phyloP scores from a whole-genome alignment of 2,329 filamentous ascomycete species.

The Onygenales sp. region DNA sequence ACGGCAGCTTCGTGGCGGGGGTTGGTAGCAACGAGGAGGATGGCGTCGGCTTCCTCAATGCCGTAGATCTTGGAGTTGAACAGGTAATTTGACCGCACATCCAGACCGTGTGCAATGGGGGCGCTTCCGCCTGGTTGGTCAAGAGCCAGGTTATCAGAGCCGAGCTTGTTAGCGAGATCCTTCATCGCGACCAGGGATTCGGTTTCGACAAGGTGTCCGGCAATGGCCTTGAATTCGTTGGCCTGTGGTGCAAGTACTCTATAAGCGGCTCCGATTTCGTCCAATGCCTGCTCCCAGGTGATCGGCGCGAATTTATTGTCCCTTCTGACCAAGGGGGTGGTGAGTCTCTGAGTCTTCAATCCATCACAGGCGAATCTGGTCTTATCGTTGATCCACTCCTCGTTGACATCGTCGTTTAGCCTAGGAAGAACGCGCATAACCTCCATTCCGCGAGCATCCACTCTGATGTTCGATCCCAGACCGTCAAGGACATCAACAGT shows the following conservation, averaged over 20 bases:
- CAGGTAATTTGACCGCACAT: conserved; percentile 86
- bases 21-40: conserved; percentile 91
- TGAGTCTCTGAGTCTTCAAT: conserved; percentile 89
- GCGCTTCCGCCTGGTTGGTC: conserved; percentile 77
- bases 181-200: conserved; percentile 95
- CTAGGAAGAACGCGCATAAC: conserved; percentile 91
- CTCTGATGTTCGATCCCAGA: conserved; percentile 85
- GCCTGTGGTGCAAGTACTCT: conserved; percentile 70
- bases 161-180: conserved; percentile 91
- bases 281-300: conserved; percentile 90
- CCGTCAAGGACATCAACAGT: conserved; percentile 91
- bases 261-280: conserved; percentile 74
- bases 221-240: conserved; percentile 93
- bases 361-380: conserved; percentile 93
- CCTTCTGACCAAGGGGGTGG: conserved; percentile 78
- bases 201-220: conserved; percentile 81
- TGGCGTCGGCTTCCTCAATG: conserved; percentile 85
- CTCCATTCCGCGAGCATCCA: conserved; percentile 86
- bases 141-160: conserved; percentile 88
- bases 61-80: conserved; percentile 95
- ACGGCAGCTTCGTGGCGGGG: conserved; percentile 90
- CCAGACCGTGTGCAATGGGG: conserved; percentile 83
- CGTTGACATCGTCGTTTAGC: conserved; percentile 95
- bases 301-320: conserved; percentile 87
- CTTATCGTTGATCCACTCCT: conserved; percentile 99